These are phyloP conservation scores for Ophiosphaerella narmari DNA, from an alignment of 2,329 filamentous ascomycete genomes.

Conservation along the genomic window DNA sequence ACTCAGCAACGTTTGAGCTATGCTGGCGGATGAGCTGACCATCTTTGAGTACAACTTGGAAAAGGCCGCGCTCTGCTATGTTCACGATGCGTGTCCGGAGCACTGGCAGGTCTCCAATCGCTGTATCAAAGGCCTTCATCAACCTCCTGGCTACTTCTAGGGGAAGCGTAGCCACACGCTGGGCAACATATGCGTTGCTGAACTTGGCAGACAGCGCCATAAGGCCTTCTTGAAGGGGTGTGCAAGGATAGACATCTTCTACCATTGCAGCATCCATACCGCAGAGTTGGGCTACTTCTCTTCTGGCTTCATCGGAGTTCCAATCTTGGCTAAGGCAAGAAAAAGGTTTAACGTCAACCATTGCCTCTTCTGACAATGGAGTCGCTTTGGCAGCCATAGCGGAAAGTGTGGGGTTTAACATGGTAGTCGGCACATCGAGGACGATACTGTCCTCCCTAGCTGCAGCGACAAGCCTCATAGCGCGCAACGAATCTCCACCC, in stretches of 20 bases:
- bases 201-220: conserved; percentile 48
- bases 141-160: conserved; percentile 39
- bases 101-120: conserved; percentile 38
- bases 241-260: conserved; percentile 50
- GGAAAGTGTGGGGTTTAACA: conserved; percentile 52
- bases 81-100: conserved; percentile 49
- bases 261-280: conserved; percentile 26
- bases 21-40: conserved; percentile 35
- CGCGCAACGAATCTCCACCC: conserved; percentile 57
- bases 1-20: conserved; percentile 32
- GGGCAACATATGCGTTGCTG: conserved; percentile 45
- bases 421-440: conserved; percentile 62
- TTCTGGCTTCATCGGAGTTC: conserved; percentile 37
- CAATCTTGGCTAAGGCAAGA: conserved; percentile 34
- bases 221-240: conserved; percentile 49
- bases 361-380: conserved; percentile 17
- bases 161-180: conserved; percentile 40
- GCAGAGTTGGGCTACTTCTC: conserved; percentile 46
- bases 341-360: conserved; percentile 37
- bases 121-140: conserved; percentile 45
- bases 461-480: conserved; percentile 62
- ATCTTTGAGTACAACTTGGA: conserved; percentile 46
- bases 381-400: conserved; percentile 52
- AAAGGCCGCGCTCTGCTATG: conserved; percentile 42
- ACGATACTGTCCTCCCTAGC: conserved; percentile 55